Conservation (phyloP, 495 filamentous ascomycete genomes). For the Xylaria scruposa region DNA sequence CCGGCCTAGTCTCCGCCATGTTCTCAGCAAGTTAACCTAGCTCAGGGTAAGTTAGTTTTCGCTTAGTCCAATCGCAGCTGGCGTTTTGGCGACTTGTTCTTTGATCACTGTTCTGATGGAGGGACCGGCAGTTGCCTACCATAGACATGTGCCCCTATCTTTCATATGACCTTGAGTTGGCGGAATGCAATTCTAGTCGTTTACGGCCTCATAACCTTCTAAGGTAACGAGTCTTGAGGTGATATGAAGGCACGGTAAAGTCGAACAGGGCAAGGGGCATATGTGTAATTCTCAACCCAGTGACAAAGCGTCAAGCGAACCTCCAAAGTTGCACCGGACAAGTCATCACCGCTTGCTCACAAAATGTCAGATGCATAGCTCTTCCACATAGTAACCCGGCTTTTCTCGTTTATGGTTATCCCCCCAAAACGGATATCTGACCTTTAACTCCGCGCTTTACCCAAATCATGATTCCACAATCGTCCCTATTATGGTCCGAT, state of each 20-base stretch:
- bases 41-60: background rate
- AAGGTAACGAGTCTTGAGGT: background rate
- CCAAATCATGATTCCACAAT: background rate
- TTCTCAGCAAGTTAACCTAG: background rate
- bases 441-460: constrained; percentile 4
- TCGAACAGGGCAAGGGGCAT: background rate
- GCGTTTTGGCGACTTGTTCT: background rate
- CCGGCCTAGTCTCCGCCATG: background rate
- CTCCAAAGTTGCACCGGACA: background rate
- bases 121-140: background rate
- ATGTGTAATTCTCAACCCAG: background rate
- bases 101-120: background rate
- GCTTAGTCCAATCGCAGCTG: background rate
- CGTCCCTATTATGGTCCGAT: background rate
- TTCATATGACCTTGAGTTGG: background rate
- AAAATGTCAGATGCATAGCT: background rate
- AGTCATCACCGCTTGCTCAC: background rate
- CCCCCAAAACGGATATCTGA: background rate
- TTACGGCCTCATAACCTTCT: background rate
- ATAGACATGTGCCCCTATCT: background rate
- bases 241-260: background rate
- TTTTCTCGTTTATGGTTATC: background rate
- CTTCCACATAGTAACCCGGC: background rate
- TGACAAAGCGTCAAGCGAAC: background rate
- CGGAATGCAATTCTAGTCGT: background rate